Evolutionary conservation across 192 early-diverging fungal species (phyloP).

Genomic region (Backusella luteola): DNA sequence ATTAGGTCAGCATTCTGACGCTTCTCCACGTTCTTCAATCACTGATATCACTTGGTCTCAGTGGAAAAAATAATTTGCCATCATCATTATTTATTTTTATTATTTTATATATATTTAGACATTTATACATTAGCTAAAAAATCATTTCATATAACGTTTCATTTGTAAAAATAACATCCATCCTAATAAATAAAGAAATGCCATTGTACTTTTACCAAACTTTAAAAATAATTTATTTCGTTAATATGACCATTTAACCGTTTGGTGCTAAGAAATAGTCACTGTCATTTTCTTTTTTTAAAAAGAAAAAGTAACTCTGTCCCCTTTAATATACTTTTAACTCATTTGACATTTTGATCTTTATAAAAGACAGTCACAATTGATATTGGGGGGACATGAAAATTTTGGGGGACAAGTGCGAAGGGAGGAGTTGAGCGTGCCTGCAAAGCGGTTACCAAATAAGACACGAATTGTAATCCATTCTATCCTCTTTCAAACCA

Average conservation of each 20-base stretch:
- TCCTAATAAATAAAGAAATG: not conserved
- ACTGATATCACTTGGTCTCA: not conserved
- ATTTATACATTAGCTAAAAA: not conserved
- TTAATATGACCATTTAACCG: not conserved
- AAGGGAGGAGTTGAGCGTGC: not conserved
- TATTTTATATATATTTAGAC: not conserved
- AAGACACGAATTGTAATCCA: not conserved
- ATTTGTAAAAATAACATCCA: not conserved
- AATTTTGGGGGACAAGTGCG: not conserved
- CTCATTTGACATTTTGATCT: too few species aligned
- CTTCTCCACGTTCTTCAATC: not conserved
- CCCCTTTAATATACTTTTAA: not conserved
- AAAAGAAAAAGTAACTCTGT: not conserved
- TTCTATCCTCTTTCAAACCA: constrained; percentile 15
- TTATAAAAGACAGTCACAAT: not conserved
- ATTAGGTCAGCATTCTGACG: not conserved
- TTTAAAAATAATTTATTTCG: not conserved
- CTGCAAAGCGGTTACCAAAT: not conserved
- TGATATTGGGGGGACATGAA: not conserved
- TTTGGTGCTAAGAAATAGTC: not conserved
- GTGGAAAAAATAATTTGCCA: constrained; percentile 3
- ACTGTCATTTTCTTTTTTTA: not conserved
- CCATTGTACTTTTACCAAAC: not conserved
- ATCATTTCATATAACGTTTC: not conserved
- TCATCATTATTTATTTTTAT: not conserved